A percentile compares a stretch with the other conserved stretches of the same genome.
Evolutionary conservation across 2,329 filamentous ascomycete species (phyloP).

Genomic region (Tolypocladium ovalisporum): DNA sequence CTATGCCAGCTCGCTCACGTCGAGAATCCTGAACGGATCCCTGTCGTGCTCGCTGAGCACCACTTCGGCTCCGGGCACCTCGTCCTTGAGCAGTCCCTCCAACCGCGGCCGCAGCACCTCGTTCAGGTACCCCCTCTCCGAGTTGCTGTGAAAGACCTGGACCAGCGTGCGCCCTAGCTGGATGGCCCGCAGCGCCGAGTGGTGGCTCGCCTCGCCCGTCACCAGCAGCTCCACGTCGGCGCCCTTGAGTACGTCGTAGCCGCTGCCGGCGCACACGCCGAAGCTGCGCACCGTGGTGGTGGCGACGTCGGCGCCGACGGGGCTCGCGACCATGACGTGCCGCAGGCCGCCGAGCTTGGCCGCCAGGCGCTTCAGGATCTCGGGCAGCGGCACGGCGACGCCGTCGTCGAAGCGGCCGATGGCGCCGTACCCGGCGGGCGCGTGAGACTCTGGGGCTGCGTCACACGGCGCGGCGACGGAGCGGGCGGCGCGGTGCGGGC

Average conservation of each 20-base stretch:
- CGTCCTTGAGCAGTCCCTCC: conserved; percentile 42
- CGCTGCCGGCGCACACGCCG: conserved; percentile 84
- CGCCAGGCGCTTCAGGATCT: conserved; percentile 45
- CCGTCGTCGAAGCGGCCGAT: conserved; percentile 28
- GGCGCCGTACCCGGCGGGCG: conserved; percentile 42
- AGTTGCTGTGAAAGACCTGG: conserved; percentile 86
- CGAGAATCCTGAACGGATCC: conserved; percentile 78
- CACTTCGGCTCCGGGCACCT: conserved; percentile 45
- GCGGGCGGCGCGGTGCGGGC: conserved; percentile 26
- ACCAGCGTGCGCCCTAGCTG: conserved; percentile 77
- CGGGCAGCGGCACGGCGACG: conserved; percentile 24
- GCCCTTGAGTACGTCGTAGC: conserved; percentile 62
- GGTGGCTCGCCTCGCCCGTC: conserved; percentile 88
- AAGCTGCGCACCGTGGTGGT: conserved; percentile 49
- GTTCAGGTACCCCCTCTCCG: conserved; percentile 72
- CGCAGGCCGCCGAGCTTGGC: conserved; percentile 55
- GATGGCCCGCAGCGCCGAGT: conserved; percentile 77
- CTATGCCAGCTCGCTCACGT: conserved; percentile 28
- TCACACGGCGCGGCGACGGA: conserved; percentile 34
- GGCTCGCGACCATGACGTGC: conserved; percentile 37
- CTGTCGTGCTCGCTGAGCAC: conserved; percentile 68
- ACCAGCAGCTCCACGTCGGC: conserved; percentile 70
- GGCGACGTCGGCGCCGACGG: conserved; percentile 33
- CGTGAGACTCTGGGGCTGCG: conserved; percentile 29
- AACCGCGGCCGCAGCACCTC: conserved; percentile 59